Evolutionary conservation across 2,329 filamentous ascomycete genomes (phyloP), one percentile per base, ranked within the genome.

Genomic region (Colletotrichum theobromicola): DNA sequence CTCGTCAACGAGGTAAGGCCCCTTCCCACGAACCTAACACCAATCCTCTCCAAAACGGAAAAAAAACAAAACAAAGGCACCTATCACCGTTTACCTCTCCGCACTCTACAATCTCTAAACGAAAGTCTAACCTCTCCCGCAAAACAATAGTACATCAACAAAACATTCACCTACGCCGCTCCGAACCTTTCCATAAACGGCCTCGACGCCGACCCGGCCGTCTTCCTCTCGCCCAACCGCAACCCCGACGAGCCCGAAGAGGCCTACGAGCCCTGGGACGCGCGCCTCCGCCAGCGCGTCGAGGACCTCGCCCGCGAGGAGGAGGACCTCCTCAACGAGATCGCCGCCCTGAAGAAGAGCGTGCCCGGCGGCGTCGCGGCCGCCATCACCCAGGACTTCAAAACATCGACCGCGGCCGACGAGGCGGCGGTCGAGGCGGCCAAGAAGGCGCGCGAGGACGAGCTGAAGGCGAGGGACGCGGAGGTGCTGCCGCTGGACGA

Each of bases 111-210:
- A n/a, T n/a, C n/a, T n/a, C n/a, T n/a, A n/a, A n/a, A n/a, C n/a
- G n/a, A n/a, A n/a, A n/a, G n/a, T n/a, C n/a, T n/a, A 34, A 61
- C n/a, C 18, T 42, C 34, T 42, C 60, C 13, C 65, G 16, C 42
- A 10, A 16, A 30, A 24, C 26, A 42, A 46, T 69, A 93, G 90
- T 93, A 92, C 85, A 92, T 93, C 79, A 83, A 85, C 76, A 86
- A 87, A 63, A 92, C 91, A 15, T 93, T 93, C 82, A 84, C 85
- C 68, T 86, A 91, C 76, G 90, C 91, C 32, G 83, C 88, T 4
- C 88, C 89, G 12, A 92, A 92, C 84, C 87, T 93, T 70, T 87
- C 87, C 75, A 92, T 93, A 80, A 93, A 93, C 84, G 92, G 92
- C 70, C 84, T 91, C 76, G 82, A 86, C 77, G 84, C 90, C 60